A percentile compares a stretch with the other conserved stretches of the same genome.
These are phyloP conservation scores for Microcos paniculata DNA, from an alignment of 345 rosid genomes.

Conservation along the genomic window DNA sequence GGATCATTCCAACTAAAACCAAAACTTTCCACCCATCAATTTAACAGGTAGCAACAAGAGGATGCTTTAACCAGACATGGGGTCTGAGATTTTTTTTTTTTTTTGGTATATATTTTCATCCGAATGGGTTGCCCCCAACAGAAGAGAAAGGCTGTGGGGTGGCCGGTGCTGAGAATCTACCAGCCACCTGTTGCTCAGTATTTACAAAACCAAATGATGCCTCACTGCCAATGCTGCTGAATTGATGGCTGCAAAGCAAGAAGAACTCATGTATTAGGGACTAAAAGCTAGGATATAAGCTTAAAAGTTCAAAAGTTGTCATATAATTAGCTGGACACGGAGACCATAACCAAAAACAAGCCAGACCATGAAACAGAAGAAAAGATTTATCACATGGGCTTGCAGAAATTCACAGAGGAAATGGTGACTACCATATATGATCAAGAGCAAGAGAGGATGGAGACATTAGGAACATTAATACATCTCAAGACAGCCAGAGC, in stretches of 20 bases:
- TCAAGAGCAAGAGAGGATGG: too few species aligned
- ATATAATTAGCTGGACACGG: not conserved
- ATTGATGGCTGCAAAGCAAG: slow-evolving; percentile 33
- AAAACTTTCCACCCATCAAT: slow-evolving; percentile 33
- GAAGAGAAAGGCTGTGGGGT: slow-evolving; percentile 43
- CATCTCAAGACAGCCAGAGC: not conserved
- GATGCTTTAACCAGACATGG: slow-evolving; percentile 27
- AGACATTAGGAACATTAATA: not conserved
- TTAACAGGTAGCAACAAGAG: slow-evolving; percentile 35
- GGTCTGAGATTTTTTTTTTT: slow-evolving; percentile 11
- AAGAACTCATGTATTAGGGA: not conserved
- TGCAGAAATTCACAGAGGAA: too few species aligned
- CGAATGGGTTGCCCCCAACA: slow-evolving; percentile 73
- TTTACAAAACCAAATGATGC: slow-evolving; percentile 39
- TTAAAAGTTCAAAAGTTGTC: not conserved
- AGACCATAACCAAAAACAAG: not conserved
- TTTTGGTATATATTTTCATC: slow-evolving; percentile 23
- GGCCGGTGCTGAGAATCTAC: slow-evolving; percentile 43
- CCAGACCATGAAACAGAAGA: not conserved
- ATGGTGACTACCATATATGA: too few species aligned
- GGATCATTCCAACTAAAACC: slow-evolving; percentile 24
- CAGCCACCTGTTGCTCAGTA: slow-evolving; percentile 43
- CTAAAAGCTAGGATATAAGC: not conserved
- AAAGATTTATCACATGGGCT: not conserved
- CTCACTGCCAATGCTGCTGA: slow-evolving; percentile 37